A percentile compares a stretch with the other conserved stretches of the same genome.
Conservation (phyloP, 352 stramenopile genomes). For the Peronospora tabacina region DNA sequence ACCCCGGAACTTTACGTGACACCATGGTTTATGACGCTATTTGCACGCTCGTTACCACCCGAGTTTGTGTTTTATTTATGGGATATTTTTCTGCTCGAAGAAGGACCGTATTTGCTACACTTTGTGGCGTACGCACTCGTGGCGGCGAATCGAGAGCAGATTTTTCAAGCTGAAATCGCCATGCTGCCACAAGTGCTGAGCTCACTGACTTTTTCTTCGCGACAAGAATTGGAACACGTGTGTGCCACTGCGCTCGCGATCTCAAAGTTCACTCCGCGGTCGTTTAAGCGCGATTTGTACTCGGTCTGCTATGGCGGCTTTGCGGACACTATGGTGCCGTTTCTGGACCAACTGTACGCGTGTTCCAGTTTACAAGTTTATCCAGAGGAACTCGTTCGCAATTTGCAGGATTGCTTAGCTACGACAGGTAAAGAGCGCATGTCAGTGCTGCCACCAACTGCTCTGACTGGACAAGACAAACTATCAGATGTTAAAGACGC, state of each 20-base stretch:
- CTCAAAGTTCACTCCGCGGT: conserved; percentile 58
- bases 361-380: conserved; percentile 81
- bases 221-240: conserved; percentile 51
- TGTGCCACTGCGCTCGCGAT: conserved; percentile 46
- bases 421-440: conserved; percentile 16
- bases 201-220: conserved; percentile 53
- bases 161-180: conserved; percentile 60
- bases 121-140: conserved; percentile 86
- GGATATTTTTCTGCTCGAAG: conserved; percentile 88
- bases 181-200: conserved; percentile 80
- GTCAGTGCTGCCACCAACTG: conserved; percentile 4
- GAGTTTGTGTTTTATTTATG: conserved; percentile 80
- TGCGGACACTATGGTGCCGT: conserved; percentile 52
- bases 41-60: conserved; percentile 71
- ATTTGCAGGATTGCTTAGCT: conserved; percentile 54
- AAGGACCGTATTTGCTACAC: conserved; percentile 84
- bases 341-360: conserved; percentile 59
- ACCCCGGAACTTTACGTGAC: conserved; percentile 90
- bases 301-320: conserved; percentile 78
- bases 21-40: conserved; percentile 92
- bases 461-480: conserved; percentile 3
- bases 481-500: conserved; percentile 6
- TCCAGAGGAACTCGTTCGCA: conserved; percentile 69
- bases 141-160: conserved; percentile 39
- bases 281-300: conserved; percentile 74